Evolutionary conservation across 768 basidiomycete genomes (phyloP).

Genomic region (Ramaria sp.): DNA sequence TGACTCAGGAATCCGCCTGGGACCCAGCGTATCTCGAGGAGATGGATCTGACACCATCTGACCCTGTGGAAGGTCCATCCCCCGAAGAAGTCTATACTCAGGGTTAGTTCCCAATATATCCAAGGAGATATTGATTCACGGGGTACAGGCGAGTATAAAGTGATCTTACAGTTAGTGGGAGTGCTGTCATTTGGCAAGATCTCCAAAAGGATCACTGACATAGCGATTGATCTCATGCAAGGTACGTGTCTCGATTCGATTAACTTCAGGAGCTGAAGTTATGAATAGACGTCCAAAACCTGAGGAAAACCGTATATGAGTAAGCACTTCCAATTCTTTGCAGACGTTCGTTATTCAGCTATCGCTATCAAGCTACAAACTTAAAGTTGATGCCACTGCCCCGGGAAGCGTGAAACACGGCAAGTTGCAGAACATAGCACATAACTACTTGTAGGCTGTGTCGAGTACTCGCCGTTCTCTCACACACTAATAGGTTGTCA

Average conservation of each 20-base stretch:
- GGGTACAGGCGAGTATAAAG: conserved; percentile 87
- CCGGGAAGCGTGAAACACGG: conserved; percentile 68
- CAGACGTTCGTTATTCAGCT: conserved; percentile 1
- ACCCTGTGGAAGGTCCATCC: conserved; percentile 69
- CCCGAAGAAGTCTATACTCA: conserved; percentile 86
- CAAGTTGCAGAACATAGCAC: conserved; percentile 62
- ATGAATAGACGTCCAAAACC: conserved; percentile 78
- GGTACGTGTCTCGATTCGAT: conserved; percentile 8
- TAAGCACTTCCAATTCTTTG: conserved; percentile 29
- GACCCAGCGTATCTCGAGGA: conserved; percentile 27
- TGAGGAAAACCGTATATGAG: conserved; percentile 93
- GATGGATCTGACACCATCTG: conserved; percentile 24
- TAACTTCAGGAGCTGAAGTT: conserved; percentile 9
- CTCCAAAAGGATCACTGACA: conserved; percentile 84
- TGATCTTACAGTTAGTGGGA: conserved; percentile 86
- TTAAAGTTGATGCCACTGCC: conserved; percentile 77
- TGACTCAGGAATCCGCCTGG: conserved; percentile 19
- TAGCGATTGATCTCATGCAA: conserved; percentile 84
- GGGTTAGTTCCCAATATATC: conserved; percentile 33
- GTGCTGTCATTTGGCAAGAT: conserved; percentile 86
- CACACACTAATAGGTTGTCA: conserved; percentile 16
- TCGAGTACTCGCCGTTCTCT: not conserved
- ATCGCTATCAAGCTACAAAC: conserved; percentile 58
- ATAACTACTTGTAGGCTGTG: conserved; percentile 71
- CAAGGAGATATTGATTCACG: not conserved